phyloP scores from a whole-genome alignment of 225 moss, liverwort and hornwort genomes.

The Climacium dendroides region DNA sequence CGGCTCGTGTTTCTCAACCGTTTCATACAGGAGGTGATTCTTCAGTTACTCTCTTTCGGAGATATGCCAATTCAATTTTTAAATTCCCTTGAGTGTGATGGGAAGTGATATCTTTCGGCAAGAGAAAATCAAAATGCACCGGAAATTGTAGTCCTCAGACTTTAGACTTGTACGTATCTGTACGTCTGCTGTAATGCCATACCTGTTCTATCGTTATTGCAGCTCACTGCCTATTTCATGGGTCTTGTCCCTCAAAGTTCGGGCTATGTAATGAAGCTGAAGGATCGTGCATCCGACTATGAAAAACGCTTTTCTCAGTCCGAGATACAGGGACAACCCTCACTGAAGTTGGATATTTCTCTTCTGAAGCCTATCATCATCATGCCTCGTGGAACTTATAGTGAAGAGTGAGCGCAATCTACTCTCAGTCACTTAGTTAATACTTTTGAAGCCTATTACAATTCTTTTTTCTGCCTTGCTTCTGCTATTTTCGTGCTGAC shows the following conservation, averaged over 20 bases:
- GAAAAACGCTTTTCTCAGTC: constrained; percentile 79
- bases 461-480: not conserved
- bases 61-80: not conserved
- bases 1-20: constrained; percentile 83
- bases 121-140: not conserved
- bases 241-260: constrained; percentile 82
- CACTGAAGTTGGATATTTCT: constrained; percentile 68
- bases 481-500: not conserved
- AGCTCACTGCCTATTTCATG: constrained; percentile 82
- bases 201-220: not conserved
- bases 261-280: constrained; percentile 82
- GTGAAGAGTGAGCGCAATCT: constrained; percentile 42
- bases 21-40: constrained; percentile 69
- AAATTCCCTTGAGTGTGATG: not conserved
- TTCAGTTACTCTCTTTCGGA: not conserved
- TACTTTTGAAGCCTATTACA: not conserved
- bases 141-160: not conserved
- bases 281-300: constrained; percentile 74
- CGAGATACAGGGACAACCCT: constrained; percentile 90
- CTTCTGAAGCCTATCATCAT: constrained; percentile 83
- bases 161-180: not conserved
- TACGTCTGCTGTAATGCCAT: not conserved
- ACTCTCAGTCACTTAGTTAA: not conserved
- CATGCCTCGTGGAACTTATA: constrained; percentile 85
- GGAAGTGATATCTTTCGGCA: not conserved